These are phyloP conservation scores for bread wheat (Triticum aestivum) DNA, from an alignment of 176 grass and related monocot genomes.

Conservation along the genomic window DNA sequence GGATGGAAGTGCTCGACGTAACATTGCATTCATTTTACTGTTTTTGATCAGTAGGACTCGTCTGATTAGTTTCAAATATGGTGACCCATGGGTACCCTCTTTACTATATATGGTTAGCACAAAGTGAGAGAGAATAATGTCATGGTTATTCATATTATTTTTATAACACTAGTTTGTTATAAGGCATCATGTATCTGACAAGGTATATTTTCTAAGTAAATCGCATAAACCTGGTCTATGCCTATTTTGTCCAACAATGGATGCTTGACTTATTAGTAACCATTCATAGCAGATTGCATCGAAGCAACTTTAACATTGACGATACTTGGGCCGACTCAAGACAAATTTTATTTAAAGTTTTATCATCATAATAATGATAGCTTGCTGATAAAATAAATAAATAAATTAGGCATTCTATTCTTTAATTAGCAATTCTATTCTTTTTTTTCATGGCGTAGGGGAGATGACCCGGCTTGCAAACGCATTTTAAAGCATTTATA, in stretches of 20 bases:
- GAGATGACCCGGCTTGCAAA: not conserved
- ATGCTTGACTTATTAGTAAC: not conserved
- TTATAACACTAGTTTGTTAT: not conserved
- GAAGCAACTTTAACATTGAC: not conserved
- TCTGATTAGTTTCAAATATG: not conserved
- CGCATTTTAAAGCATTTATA: not conserved
- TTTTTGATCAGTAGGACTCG: not conserved
- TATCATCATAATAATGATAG: not conserved
- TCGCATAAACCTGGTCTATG: not conserved
- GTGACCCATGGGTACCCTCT: not conserved
- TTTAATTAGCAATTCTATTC: too few relatives aligned
- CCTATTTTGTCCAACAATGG: not conserved
- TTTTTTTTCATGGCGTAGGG: not conserved
- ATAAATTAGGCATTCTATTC: not conserved
- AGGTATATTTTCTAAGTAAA: not conserved
- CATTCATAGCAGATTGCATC: not conserved
- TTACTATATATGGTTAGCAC: not conserved
- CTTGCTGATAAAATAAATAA: not conserved
- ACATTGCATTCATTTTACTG: not conserved
- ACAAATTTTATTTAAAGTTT: not conserved
- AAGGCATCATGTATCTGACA: too few relatives aligned
- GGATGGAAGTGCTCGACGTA: not conserved
- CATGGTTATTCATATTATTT: not conserved
- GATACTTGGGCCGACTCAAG: not conserved
- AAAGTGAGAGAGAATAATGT: too few relatives aligned